Evolutionary conservation across 1,284 basidiomycete genomes (phyloP).

Genomic region (Cryptococcus depauperatus): DNA sequence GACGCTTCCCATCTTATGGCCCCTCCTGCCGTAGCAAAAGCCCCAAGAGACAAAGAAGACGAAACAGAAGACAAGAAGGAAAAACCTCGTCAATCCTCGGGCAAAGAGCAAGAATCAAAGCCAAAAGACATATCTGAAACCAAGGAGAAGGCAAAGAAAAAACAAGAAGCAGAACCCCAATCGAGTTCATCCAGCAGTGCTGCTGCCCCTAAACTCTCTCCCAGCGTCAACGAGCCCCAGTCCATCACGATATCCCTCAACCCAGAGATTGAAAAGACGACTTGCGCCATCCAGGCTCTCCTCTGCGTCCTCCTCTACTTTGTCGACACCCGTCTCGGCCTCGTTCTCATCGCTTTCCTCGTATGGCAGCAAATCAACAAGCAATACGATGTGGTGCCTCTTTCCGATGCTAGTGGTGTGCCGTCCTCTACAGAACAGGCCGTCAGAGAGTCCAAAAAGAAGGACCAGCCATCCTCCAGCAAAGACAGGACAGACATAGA

Average conservation of each 20-base stretch:
- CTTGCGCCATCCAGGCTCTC: conserved; percentile 20
- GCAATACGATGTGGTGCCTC: conserved; percentile 1
- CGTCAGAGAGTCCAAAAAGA: not conserved
- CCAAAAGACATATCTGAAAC: conserved; percentile 2
- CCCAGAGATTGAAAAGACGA: conserved; percentile 24
- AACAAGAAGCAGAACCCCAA: conserved; percentile 9
- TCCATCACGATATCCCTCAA: conserved; percentile 6
- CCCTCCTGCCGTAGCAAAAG: conserved; percentile 18
- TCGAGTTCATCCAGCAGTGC: not conserved
- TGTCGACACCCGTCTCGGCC: conserved; percentile 19
- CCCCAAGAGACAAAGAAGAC: conserved; percentile 12
- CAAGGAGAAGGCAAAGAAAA: conserved; percentile 5
- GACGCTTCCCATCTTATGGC: conserved; percentile 32
- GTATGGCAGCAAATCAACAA: conserved; percentile 13
- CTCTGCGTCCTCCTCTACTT: conserved; percentile 21
- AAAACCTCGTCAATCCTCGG: conserved; percentile 5
- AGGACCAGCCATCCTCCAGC: not conserved
- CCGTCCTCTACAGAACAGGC: not conserved
- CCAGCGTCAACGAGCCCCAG: not conserved
- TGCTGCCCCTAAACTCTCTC: not conserved
- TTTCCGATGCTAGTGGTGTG: not conserved
- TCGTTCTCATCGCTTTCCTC: conserved; percentile 19
- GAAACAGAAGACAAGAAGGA: conserved; percentile 5
- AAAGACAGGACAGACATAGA: no score
- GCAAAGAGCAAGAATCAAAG: not conserved